Evolutionary conservation across 1,284 basidiomycete species (phyloP).

Genomic region (Pseudozyma hubeiensis): DNA sequence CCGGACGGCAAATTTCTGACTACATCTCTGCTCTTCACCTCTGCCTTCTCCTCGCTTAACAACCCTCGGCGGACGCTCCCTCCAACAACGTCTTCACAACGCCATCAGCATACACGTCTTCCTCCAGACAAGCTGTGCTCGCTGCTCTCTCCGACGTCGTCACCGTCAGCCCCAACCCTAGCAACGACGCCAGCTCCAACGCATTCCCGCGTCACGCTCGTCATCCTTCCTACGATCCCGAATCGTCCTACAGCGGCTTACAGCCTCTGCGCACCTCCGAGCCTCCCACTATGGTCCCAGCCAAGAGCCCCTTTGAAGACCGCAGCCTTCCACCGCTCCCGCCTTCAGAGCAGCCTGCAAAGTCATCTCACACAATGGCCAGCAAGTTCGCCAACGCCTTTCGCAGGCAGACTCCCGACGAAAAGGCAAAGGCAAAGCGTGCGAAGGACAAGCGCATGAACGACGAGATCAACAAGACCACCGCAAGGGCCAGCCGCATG

Average conservation of each 20-base stretch:
- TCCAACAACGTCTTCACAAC: background rate
- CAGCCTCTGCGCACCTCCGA: slow-evolving; percentile 40
- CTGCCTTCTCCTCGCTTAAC: background rate
- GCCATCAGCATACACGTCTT: slow-evolving; percentile 21
- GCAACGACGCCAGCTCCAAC: slow-evolving; percentile 6
- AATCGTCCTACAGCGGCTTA: slow-evolving; percentile 40
- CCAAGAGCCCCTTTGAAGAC: slow-evolving; percentile 52
- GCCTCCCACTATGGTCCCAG: slow-evolving; percentile 48
- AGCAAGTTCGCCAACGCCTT: slow-evolving; percentile 58
- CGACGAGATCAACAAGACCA: slow-evolving; percentile 46
- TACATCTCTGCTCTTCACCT: slow-evolving; percentile 4
- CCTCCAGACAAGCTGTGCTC: slow-evolving; percentile 44
- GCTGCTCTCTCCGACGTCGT: slow-evolving; percentile 62
- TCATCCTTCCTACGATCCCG: slow-evolving; percentile 33
- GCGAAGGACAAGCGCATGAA: slow-evolving; percentile 54
- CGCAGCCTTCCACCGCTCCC: slow-evolving; percentile 46
- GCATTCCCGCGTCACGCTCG: slow-evolving; percentile 24
- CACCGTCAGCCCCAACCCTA: slow-evolving; percentile 38
- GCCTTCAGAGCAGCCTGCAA: slow-evolving; percentile 31
- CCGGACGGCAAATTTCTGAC: background rate
- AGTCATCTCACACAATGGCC: slow-evolving; percentile 41
- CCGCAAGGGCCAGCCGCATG: slow-evolving; percentile 51
- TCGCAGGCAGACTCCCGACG: slow-evolving; percentile 52
- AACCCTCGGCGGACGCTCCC: background rate
- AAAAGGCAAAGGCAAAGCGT: slow-evolving; percentile 51